phyloP scores from a whole-genome alignment of 2,329 filamentous ascomycete genomes.

The Ophiostoma sp. region DNA sequence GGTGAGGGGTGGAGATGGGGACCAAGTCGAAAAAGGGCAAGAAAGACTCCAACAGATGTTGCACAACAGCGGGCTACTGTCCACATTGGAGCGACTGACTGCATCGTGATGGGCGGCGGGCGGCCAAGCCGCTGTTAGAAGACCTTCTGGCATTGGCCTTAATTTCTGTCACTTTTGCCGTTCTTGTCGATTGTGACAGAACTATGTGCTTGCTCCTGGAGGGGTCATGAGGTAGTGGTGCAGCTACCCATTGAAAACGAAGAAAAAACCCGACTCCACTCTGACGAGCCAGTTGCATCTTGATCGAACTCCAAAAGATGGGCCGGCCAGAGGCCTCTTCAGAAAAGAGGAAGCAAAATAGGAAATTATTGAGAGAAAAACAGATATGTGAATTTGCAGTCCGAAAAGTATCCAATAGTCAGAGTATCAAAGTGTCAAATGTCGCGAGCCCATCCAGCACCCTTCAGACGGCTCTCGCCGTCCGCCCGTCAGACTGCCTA shows the following conservation, averaged over 20 bases:
- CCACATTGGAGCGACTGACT: neutral
- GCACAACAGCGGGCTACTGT: neutral
- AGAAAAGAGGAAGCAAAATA: neutral
- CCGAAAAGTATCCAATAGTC: neutral
- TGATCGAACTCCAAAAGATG: neutral
- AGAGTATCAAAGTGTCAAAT: neutral
- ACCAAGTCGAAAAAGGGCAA: too few relatives aligned
- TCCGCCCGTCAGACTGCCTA: conserved; percentile 5
- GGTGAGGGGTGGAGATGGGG: neutral
- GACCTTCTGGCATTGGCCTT: neutral
- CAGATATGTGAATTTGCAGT: neutral
- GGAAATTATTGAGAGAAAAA: neutral
- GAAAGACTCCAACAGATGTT: neutral
- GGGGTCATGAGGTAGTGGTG: neutral
- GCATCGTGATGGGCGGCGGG: neutral
- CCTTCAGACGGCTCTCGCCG: neutral
- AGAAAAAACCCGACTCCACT: too few relatives aligned
- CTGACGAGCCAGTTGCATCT: neutral
- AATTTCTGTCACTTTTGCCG: neutral
- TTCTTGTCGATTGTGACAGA: neutral
- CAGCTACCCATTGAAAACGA: neutral
- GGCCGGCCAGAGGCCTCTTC: neutral
- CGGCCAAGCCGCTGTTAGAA: neutral
- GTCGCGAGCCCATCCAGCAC: too few relatives aligned
- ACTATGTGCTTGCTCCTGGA: neutral